phyloP scores from a whole-genome alignment of 805 yeast species.

The Kluyveromyces nonfermentans region DNA sequence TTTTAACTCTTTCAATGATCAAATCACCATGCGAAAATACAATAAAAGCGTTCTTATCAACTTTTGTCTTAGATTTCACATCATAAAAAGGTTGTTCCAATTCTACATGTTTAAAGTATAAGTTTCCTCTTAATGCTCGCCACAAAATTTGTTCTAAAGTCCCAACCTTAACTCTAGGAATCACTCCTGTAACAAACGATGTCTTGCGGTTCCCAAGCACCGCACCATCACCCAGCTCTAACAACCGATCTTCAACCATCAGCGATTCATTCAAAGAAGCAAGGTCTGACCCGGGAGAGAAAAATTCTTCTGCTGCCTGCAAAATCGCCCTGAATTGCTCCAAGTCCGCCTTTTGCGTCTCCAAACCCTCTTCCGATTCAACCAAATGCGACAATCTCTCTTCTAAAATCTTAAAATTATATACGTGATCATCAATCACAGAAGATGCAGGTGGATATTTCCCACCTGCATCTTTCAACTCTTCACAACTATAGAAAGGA shows the following conservation, averaged over 20 bases:
- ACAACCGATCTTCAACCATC: not conserved
- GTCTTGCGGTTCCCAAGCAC: slow-evolving; percentile 3
- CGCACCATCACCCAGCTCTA: slow-evolving; percentile 2
- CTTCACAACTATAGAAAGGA: slow-evolving; percentile 20
- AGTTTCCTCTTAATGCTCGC: slow-evolving; percentile 68
- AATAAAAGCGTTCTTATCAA: slow-evolving; percentile 52
- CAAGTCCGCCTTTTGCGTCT: slow-evolving; percentile 44
- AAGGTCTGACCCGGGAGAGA: slow-evolving; percentile 20
- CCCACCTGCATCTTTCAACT: slow-evolving; percentile 23
- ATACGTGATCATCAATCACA: slow-evolving; percentile 62
- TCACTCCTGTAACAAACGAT: slow-evolving; percentile 48
- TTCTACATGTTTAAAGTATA: slow-evolving; percentile 51
- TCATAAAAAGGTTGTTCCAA: slow-evolving; percentile 49
- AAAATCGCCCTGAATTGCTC: slow-evolving; percentile 52
- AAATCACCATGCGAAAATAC: slow-evolving; percentile 63
- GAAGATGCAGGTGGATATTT: slow-evolving; percentile 37
- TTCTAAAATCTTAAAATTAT: slow-evolving; percentile 59
- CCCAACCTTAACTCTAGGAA: slow-evolving; percentile 48
- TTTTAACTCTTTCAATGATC: slow-evolving; percentile 48
- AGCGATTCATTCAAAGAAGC: slow-evolving; percentile 3
- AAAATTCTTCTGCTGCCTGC: slow-evolving; percentile 41
- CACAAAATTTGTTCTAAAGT: slow-evolving; percentile 61
- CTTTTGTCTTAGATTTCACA: slow-evolving; percentile 37
- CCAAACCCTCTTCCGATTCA: slow-evolving; percentile 56
- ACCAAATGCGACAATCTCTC: slow-evolving; percentile 63